A percentile compares a stretch with the other conserved stretches of the same genome.
phyloP scores from a whole-genome alignment of 1,139 yeast species.

The Blastobotrys ciferrii region DNA sequence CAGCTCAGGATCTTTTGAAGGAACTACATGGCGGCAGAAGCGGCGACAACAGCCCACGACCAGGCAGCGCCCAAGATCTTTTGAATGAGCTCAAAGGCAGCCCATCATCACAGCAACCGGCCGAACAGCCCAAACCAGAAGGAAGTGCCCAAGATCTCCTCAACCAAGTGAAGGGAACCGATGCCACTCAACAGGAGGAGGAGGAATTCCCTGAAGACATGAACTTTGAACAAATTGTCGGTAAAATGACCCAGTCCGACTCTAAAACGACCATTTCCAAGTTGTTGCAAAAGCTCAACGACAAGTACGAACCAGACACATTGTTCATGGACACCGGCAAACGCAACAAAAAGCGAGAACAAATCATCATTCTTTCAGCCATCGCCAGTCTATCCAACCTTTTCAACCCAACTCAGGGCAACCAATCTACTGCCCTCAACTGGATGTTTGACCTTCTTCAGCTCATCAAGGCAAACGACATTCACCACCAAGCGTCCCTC shows the following conservation, averaged over 20 bases:
- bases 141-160: background rate
- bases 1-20: background rate
- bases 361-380: conserved; percentile 3
- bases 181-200: too few relatives aligned
- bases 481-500: conserved; percentile 4
- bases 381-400: conserved; percentile 8
- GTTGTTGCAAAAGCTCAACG: background rate
- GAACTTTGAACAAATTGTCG: background rate
- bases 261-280: background rate
- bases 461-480: conserved; percentile 7
- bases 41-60: background rate
- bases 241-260: conserved; percentile 3
- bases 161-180: background rate
- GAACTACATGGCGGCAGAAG: background rate
- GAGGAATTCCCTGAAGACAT: background rate
- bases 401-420: background rate
- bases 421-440: background rate
- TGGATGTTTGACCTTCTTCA: conserved; percentile 7
- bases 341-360: conserved; percentile 3
- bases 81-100: background rate
- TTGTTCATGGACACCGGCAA: conserved; percentile 3
- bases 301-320: conserved; percentile 2
- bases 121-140: background rate
- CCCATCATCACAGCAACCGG: background rate
- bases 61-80: background rate